phyloP scores from a whole-genome alignment of 345 rosid species.

The Dipteronia sinensis region DNA sequence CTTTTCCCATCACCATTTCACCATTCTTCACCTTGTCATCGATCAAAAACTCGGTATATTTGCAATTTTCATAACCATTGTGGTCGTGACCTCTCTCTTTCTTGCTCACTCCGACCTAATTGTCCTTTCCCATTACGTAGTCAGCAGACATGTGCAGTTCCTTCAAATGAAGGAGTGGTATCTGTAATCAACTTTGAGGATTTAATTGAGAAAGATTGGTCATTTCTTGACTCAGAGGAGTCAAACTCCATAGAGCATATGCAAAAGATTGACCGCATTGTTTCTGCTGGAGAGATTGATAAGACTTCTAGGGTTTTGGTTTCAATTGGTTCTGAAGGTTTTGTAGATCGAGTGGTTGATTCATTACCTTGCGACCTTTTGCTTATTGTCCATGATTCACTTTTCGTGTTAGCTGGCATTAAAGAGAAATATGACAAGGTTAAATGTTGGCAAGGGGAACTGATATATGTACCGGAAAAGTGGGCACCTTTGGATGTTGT shows the following conservation, averaged over 20 bases:
- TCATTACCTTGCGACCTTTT: conserved; percentile 52
- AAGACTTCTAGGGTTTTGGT: conserved; percentile 73
- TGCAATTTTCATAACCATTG: background rate
- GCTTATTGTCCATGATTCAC: conserved; percentile 84
- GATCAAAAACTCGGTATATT: background rate
- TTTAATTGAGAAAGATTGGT: conserved; percentile 82
- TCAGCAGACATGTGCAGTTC: conserved; percentile 24
- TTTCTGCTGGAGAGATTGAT: conserved; percentile 64
- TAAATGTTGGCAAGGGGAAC: conserved; percentile 97
- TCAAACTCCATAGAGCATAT: conserved; percentile 36
- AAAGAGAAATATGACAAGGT: conserved; percentile 80
- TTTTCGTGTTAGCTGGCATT: conserved; percentile 66
- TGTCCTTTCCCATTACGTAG: conserved; percentile 20
- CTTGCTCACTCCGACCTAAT: conserved; percentile 12
- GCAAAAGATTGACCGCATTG: conserved; percentile 49
- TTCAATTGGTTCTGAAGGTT: conserved; percentile 64
- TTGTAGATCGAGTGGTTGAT: conserved; percentile 67
- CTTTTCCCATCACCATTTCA: conserved; percentile 22
- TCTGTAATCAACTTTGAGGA: conserved; percentile 55
- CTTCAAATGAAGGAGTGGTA: conserved; percentile 56
- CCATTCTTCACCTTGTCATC: conserved; percentile 18
- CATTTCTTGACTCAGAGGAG: conserved; percentile 76
- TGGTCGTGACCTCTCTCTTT: conserved; percentile 18
- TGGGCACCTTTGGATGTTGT: conserved; percentile 87
- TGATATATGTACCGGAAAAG: conserved; percentile 72